phyloP scores from a whole-genome alignment of 2,329 filamentous ascomycete species.

The Trichoderma sp. region DNA sequence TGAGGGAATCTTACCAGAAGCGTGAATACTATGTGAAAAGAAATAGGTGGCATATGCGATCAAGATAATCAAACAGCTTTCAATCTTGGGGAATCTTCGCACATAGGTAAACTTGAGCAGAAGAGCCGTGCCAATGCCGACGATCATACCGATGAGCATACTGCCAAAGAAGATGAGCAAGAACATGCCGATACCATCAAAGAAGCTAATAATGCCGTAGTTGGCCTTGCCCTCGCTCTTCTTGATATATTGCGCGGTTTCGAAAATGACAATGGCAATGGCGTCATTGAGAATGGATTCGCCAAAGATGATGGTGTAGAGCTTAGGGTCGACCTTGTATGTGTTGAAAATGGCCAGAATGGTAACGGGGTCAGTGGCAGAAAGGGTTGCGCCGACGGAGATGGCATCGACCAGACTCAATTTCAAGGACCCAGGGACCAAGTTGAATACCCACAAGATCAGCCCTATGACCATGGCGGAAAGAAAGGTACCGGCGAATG shows the following conservation, averaged over 20 bases:
- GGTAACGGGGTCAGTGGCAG: slow-evolving; percentile 94
- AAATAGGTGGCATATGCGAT: slow-evolving; percentile 97
- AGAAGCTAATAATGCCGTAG: slow-evolving; percentile 75
- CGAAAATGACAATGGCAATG: slow-evolving; percentile 96
- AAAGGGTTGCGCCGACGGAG: slow-evolving; percentile 91
- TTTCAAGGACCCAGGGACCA: slow-evolving; percentile 76
- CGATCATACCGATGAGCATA: slow-evolving; percentile 79
- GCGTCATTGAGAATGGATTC: slow-evolving; percentile 98
- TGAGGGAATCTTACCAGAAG: slow-evolving; percentile 73
- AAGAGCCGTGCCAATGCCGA: slow-evolving; percentile 84
- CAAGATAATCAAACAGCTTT: slow-evolving; percentile 89
- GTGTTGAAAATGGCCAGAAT: slow-evolving; percentile 99
- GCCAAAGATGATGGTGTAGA: slow-evolving; percentile 98
- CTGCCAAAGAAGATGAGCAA: slow-evolving; percentile 95
- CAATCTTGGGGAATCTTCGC: slow-evolving; percentile 88
- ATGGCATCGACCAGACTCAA: slow-evolving; percentile 95
- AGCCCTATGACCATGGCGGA: slow-evolving; percentile 92
- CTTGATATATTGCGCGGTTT: slow-evolving; percentile 75
- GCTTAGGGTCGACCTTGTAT: slow-evolving; percentile 97
- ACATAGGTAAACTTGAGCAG: slow-evolving; percentile 94
- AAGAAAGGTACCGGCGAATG: slow-evolving; percentile 94
- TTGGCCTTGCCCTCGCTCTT: slow-evolving; percentile 76
- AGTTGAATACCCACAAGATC: slow-evolving; percentile 85
- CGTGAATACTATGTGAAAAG: slow-evolving; percentile 90
- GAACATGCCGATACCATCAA: slow-evolving; percentile 92